Evolutionary conservation across 805 yeast genomes (phyloP).

Genomic region (Nematodospora valgi): DNA sequence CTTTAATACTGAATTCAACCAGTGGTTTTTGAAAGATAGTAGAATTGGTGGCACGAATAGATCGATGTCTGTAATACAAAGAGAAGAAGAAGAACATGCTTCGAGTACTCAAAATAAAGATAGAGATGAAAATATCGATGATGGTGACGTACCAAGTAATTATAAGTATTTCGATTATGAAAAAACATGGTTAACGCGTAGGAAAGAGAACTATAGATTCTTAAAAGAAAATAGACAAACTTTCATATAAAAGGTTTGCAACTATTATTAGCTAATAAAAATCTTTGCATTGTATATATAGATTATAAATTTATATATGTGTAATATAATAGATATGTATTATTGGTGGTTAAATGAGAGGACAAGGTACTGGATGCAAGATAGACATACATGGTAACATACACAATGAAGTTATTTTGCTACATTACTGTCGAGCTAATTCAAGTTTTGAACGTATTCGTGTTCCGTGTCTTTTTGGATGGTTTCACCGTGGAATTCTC

Average conservation of each 20-base stretch:
- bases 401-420: too few relatives aligned
- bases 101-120: slow-evolving; percentile 21
- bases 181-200: slow-evolving; percentile 48
- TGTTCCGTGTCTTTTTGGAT: too few relatives aligned
- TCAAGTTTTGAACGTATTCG: too few relatives aligned
- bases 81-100: slow-evolving; percentile 4
- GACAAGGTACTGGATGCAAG: too few relatives aligned
- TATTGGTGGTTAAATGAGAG: too few relatives aligned
- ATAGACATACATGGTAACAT: too few relatives aligned
- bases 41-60: slow-evolving; percentile 36
- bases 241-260: slow-evolving; percentile 9
- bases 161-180: slow-evolving; percentile 88
- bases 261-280: too few relatives aligned
- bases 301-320: too few relatives aligned
- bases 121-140: slow-evolving; percentile 14
- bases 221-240: slow-evolving; percentile 28
- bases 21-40: slow-evolving; percentile 77
- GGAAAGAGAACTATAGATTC: slow-evolving; percentile 39
- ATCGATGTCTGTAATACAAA: slow-evolving; percentile 19
- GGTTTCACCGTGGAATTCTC: too few relatives aligned
- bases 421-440: too few relatives aligned
- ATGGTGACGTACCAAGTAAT: slow-evolving; percentile 39
- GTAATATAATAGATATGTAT: too few relatives aligned
- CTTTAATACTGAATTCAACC: slow-evolving; percentile 63
- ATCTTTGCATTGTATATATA: too few relatives aligned